Percentiles rank a stretch among this genome's conserved stretches.
These are phyloP conservation scores for Dioscorea zingiberensis DNA, from an alignment of 106 monocot genomes.

Conservation along the genomic window DNA sequence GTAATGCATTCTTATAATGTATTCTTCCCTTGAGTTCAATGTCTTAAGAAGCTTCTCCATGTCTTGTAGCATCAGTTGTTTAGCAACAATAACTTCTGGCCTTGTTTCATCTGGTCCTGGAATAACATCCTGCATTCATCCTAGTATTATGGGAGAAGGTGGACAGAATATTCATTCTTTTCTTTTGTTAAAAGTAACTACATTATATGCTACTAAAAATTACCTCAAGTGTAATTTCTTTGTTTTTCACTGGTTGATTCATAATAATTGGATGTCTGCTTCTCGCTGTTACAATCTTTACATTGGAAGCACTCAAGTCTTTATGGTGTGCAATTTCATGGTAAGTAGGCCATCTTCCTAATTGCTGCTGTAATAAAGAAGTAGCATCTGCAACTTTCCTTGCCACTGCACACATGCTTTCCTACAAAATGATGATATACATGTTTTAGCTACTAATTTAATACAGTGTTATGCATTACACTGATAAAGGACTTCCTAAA, in stretches of 20 bases:
- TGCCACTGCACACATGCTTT: conserved; percentile 22
- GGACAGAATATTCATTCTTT: not conserved
- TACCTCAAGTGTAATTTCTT: conserved; percentile 40
- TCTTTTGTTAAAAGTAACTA: not conserved
- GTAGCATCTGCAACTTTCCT: conserved; percentile 43
- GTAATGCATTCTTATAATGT: conserved; percentile 38
- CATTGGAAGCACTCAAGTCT: conserved; percentile 14
- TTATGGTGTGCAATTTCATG: conserved; percentile 37
- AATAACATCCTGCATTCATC: conserved; percentile 42
- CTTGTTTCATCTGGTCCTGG: conserved; percentile 32
- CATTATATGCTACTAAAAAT: not conserved
- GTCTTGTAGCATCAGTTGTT: conserved; percentile 17
- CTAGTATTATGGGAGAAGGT: not conserved
- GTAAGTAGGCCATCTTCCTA: conserved; percentile 36
- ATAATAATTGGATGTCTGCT: conserved; percentile 27
- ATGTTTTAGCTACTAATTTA: too few species aligned
- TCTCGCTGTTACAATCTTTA: conserved; percentile 23
- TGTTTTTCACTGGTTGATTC: conserved; percentile 23
- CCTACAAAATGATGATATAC: conserved; percentile 21
- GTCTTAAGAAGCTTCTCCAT: conserved; percentile 24
- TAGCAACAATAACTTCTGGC: conserved; percentile 29
- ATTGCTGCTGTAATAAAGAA: conserved; percentile 12
- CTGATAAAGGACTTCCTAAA: not conserved
- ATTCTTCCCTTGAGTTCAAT: conserved; percentile 30
- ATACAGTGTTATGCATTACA: too few species aligned